Evolutionary conservation across 768 basidiomycete genomes (phyloP), one percentile per base, ranked within the genome.

Genomic region (Obba rivulosa): DNA sequence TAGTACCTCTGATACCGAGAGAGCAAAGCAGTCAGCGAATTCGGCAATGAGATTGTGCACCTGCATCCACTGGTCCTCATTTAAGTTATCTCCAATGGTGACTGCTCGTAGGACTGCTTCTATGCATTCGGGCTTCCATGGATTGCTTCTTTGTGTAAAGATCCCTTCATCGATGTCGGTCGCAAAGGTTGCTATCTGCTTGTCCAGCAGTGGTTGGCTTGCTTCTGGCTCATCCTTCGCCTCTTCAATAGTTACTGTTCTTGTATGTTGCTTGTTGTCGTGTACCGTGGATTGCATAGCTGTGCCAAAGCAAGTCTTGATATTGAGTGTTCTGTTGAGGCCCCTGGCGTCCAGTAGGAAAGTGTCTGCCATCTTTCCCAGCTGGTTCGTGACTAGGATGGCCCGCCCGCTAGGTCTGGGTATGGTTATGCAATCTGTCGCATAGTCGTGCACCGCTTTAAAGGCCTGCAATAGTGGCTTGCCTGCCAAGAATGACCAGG

Each of bases 21-120:
- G 52, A 4, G 70, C 69, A 46, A 73, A 77, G 22, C 62, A 54
- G 50, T 75, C 71, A 0, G 73, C 69, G 43, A 60, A 72, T 41
- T 66, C 48, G 0, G 5, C 34, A 0, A 75, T 25, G 2, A 72
- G 41, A 0, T 28, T 45, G 0, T 38, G 17, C 0, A 72, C 65
- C 11, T 50, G 14, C 2, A 10, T 13, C 2, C 50, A 42, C 43
- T 77, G 53, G 1, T 49, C 55, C 2, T 36, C 23, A 0, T 59
- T 55, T 0, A 75, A 40, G 43, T 74, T 69, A 0, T 13, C 7
- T 0, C 70, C 70, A 2, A 69, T 57, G 1, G 37, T 43, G 11
- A 67, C 46, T 4, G 42, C 42, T 2, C 43, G 20, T 1, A 61
- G 38, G 1, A 66, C 54, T 22, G 50, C 43, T 4, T 45, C 48